Percentiles rank a stretch among this genome's conserved stretches.
Conservation (phyloP, 2,329 filamentous ascomycete genomes). For the Cryphonectria carpinicola region DNA sequence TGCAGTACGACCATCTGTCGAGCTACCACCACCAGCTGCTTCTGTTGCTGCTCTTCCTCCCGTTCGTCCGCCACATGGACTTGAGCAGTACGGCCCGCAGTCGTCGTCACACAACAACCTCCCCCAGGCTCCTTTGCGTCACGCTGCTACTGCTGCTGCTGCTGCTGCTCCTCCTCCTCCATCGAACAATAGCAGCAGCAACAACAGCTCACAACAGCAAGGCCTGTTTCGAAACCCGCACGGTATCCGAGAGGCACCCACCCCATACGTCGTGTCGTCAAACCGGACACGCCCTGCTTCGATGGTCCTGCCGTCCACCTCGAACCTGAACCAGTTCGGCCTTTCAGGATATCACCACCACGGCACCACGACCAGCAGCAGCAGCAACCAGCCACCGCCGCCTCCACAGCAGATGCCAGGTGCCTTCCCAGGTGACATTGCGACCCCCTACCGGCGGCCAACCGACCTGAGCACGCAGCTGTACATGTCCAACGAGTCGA, state of each 20-base stretch:
- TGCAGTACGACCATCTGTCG: constrained; percentile 11
- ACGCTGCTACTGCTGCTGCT: neutral
- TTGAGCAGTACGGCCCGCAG: constrained; percentile 21
- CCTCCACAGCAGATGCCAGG: constrained; percentile 24
- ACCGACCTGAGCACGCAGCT: constrained; percentile 24
- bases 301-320: constrained; percentile 15
- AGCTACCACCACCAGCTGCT: neutral
- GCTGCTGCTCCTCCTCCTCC: neutral
- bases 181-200: constrained; percentile 1
- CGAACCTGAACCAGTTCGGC: neutral
- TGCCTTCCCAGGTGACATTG: constrained; percentile 23
- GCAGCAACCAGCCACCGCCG: neutral
- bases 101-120: constrained; percentile 18
- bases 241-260: constrained; percentile 25
- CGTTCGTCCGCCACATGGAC: constrained; percentile 17
- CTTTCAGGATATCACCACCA: neutral
- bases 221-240: constrained; percentile 27
- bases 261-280: constrained; percentile 13
- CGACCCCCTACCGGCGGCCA: constrained; percentile 26
- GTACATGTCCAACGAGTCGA: constrained; percentile 23
- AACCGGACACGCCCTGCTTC: constrained; percentile 12
- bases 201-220: constrained; percentile 14
- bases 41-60: constrained; percentile 2
- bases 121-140: constrained; percentile 10
- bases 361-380: constrained; percentile 9